Evolutionary conservation across 306 rosid species (phyloP), one percentile per base, ranked within the genome.

Genomic region (Myrica gale): DNA sequence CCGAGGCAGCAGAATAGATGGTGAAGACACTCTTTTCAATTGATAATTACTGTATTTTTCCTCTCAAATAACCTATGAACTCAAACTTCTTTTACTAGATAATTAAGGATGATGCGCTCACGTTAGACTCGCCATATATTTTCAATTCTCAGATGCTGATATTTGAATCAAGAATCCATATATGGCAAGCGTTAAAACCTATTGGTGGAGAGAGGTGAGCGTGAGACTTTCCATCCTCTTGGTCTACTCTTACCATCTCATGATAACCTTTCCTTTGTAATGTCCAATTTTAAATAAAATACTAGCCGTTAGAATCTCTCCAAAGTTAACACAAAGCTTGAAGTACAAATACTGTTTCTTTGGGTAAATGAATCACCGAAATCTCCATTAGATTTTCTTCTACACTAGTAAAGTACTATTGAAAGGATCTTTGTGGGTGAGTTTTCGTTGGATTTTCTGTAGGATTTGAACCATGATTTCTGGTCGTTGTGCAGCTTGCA

Each of bases 241-340:
- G 75, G 69, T 55, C 80, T 19, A 74, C 67, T 53, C 50, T 62
- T 75, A 32, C 74, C 82, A 62, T 69, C 71, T 72, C 1, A 26
- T n/a, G n/a, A n/a, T 13, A 62, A 78, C 50, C 45, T 61, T 80
- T 78, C 79, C 87, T 66, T 74, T 5, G 43, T 3, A 61, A 52
- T 3, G 19, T 55, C 7, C 15, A 62, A 71, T 54, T 74, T 45
- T 11, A 26, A 66, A 73, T 63, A 53, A 45, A 56, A 45, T 45
- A 45, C 48, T 45, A 45, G 88, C 88, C 85, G 89, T 86, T 90
- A 57, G 51, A 55, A 48, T 48, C 46, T 23, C 21, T 42, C 57
- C 12, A 68, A 10, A 45, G 44, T 47, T 20, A 74, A 6, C 39
- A 42, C 39, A n/a, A 5, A 1, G 39, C 42, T 69, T 47, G 21